Evolutionary conservation across 2,329 filamentous ascomycete species (phyloP).

Genomic region (Calcarisporium arbuscula): DNA sequence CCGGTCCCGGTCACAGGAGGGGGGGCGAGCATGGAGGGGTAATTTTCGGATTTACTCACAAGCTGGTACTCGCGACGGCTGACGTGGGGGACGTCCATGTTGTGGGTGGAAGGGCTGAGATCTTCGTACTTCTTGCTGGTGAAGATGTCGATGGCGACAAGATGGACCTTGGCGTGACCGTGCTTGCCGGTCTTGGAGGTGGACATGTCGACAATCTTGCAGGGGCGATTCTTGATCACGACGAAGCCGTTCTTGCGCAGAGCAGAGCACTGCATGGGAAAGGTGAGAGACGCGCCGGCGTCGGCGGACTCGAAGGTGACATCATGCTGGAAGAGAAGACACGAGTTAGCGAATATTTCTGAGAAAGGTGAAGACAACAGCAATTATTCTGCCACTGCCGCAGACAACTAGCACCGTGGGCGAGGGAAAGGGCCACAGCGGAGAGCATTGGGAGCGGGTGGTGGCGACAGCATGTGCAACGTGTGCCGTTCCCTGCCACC

Average conservation of each 20-base stretch:
- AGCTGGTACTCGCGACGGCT: constrained; percentile 86
- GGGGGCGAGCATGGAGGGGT: constrained; percentile 19
- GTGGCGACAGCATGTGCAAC: neutral
- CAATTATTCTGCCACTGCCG: too few relatives aligned
- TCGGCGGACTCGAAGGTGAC: constrained; percentile 83
- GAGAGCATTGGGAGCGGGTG: neutral
- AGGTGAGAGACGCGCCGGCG: constrained; percentile 92
- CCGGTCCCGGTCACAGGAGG: constrained; percentile 10
- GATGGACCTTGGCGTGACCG: constrained; percentile 99
- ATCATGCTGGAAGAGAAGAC: constrained; percentile 47
- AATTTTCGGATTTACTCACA: constrained; percentile 53
- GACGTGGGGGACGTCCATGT: constrained; percentile 98
- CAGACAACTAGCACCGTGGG: constrained; percentile 8
- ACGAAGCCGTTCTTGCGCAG: constrained; percentile 99
- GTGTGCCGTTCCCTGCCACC: too few relatives aligned
- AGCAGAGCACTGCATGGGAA: constrained; percentile 98
- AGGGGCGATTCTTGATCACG: constrained; percentile 96
- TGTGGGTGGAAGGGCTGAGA: constrained; percentile 93
- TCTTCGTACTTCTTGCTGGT: constrained; percentile 99
- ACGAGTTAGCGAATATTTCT: constrained; percentile 10
- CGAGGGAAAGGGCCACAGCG: neutral
- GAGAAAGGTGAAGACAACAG: too few relatives aligned
- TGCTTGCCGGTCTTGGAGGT: constrained; percentile 99
- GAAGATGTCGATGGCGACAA: constrained; percentile 98
- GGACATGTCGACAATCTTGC: constrained; percentile 99